Evolutionary conservation across 2,329 filamentous ascomycete species (phyloP), one percentile per base, ranked within the genome.

Genomic region (Lasiodiplodia sp.): DNA sequence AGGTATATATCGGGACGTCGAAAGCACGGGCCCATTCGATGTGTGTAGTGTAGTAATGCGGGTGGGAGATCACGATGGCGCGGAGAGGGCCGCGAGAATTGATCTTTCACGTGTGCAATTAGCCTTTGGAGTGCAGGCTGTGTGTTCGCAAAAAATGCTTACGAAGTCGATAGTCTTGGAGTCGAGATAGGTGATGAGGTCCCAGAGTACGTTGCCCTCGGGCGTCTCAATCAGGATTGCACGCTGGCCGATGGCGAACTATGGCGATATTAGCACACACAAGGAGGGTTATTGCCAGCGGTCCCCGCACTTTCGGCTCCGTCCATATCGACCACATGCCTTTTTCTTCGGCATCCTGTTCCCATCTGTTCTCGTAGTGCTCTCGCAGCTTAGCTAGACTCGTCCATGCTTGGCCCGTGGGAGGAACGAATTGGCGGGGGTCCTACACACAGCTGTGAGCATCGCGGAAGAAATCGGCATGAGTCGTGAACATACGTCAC

Each of bases 21-120:
- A 96, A 95, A 0, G 85, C 84, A 55, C 82, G 76, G 0, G 91
- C 89, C 92, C 93, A 96, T 72, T 91, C 87, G 0, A 92, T 78
- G 77, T 93, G 90, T 3, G 92, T 91, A 16, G 89, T 89, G 80
- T 92, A 96, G 80, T 92, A 96, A 77, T 96, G 93, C 65, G 93
- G 93, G 79, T 96, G 92, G 12, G 86, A 89, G 71, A 94, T 92
- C 0, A 85, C 88, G 56, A 96, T 94, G 0, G 90, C 92, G 40
- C 82, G 82, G 14, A 96, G 75, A 0, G 91, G 91, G 53, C 92
- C 92, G 7, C 89, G 82, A 0, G 75, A 76, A 6, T 86, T 83
- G 73, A 95, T 87, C 68, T 62, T 31, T 34, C 31, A 34, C 8
- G 40, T 18, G 44, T 16, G 7, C 12, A 28, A 37, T 31, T 16